Conservation (phyloP, 768 basidiomycete genomes). For the Xerocomus brunneocitrinus region DNA sequence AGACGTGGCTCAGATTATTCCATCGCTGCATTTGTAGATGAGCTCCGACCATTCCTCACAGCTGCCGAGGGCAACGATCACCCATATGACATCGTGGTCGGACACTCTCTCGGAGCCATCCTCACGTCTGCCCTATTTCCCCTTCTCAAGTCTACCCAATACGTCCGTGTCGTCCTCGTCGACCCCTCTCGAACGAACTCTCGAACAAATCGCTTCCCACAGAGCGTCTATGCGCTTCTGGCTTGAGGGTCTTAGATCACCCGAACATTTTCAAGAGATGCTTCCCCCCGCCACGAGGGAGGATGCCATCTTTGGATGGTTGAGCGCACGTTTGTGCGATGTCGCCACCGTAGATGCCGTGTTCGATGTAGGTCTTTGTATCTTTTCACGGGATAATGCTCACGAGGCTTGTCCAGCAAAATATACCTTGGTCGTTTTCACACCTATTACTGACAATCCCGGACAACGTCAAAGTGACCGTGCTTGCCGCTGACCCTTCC, state of each 20-base stretch:
- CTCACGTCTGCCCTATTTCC: conserved; percentile 5
- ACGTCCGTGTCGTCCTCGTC: conserved; percentile 14
- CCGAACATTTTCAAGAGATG: not conserved
- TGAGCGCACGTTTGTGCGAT: conserved; percentile 6
- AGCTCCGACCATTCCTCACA: conserved; percentile 10
- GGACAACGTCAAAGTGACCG: not conserved
- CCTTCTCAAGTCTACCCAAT: conserved; percentile 7
- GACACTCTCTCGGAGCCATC: conserved; percentile 19
- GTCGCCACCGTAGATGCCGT: conserved; percentile 2
- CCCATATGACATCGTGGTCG: conserved; percentile 14
- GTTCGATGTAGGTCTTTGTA: conserved; percentile 7
- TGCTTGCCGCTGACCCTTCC: conserved; percentile 7
- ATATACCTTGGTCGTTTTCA: conserved; percentile 15
- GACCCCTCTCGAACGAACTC: conserved; percentile 12
- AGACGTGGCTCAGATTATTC: not conserved
- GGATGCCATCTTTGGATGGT: not conserved
- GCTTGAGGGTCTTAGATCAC: not conserved
- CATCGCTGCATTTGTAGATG: not conserved
- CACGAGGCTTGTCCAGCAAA: conserved; percentile 14
- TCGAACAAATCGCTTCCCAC: not conserved
- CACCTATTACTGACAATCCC: not conserved
- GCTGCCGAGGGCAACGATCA: not conserved
- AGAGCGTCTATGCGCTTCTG: too few relatives aligned
- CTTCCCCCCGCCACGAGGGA: not conserved
- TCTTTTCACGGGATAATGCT: not conserved